Evolutionary conservation across 306 rosid species (phyloP).

Genomic region (Acacia confusa): DNA sequence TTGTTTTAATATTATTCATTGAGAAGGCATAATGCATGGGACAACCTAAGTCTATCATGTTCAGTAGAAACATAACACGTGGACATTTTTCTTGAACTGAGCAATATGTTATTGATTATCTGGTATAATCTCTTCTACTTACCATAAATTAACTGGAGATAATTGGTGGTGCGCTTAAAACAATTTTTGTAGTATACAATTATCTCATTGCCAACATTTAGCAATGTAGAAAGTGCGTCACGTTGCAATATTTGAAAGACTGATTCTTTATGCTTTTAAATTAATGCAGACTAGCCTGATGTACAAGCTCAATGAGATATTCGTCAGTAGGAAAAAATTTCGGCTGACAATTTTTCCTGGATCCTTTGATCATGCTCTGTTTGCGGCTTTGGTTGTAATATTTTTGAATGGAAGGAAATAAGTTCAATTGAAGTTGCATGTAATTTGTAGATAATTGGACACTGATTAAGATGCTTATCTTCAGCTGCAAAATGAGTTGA

Average conservation of each 20-base stretch:
- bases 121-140: neutral
- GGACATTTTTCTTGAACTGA: neutral
- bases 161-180: too few species aligned
- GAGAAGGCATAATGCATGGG: too few species aligned
- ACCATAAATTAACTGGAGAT: neutral
- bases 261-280: conserved; percentile 1
- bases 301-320: conserved; percentile 75
- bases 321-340: conserved; percentile 66
- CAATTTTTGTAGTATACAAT: too few species aligned
- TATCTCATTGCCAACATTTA: neutral
- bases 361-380: conserved; percentile 47
- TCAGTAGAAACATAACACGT: neutral
- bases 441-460: conserved; percentile 11
- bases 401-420: conserved; percentile 64
- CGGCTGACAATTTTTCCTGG: conserved; percentile 76
- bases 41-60: neutral
- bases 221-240: conserved; percentile 4
- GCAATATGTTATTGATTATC: neutral
- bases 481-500: conserved; percentile 14
- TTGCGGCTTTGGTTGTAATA: conserved; percentile 68
- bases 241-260: neutral
- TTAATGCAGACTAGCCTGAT: conserved; percentile 81
- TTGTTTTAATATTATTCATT: too few species aligned
- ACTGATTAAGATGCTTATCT: conserved; percentile 3
- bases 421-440: conserved; percentile 9